Percentiles rank a stretch among this genome's conserved stretches.
These are phyloP conservation scores for Calonectria crousiana DNA, from an alignment of 2,329 filamentous ascomycete species.

Conservation along the genomic window DNA sequence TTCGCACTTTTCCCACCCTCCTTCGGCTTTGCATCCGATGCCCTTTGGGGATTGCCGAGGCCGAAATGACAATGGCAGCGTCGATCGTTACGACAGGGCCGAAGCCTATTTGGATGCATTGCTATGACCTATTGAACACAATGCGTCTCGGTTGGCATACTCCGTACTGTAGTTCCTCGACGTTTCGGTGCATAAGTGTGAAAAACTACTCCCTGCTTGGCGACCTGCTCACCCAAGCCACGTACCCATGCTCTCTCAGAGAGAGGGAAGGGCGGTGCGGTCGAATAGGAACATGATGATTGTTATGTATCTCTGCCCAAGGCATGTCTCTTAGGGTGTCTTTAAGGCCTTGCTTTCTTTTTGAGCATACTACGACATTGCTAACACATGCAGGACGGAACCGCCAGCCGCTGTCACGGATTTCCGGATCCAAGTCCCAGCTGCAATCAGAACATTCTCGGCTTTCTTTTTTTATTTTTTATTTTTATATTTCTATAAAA, in stretches of 20 bases:
- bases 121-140: constrained; percentile 5
- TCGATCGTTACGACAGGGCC: not conserved
- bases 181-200: constrained; percentile 4
- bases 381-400: constrained; percentile 11
- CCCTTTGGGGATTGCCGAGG: constrained; percentile 16
- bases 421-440: not conserved
- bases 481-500: too few species aligned
- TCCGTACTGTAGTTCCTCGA: not conserved
- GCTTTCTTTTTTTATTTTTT: not conserved
- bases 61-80: not conserved
- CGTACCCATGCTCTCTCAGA: not conserved
- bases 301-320: constrained; percentile 27
- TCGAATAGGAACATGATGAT: constrained; percentile 2
- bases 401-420: constrained; percentile 9
- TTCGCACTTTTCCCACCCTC: constrained; percentile 18
- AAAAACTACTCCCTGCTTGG: not conserved
- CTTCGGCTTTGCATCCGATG: constrained; percentile 23
- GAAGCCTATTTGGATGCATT: constrained; percentile 8
- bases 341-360: constrained; percentile 8
- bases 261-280: not conserved
- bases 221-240: not conserved
- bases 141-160: not conserved
- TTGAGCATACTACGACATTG: constrained; percentile 1
- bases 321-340: constrained; percentile 7
- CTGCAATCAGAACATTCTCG: constrained; percentile 11